A percentile compares a stretch with the other conserved stretches of the same genome.
Conservation (phyloP, 352 stramenopile genomes). For the Phytophthora pisi region DNA sequence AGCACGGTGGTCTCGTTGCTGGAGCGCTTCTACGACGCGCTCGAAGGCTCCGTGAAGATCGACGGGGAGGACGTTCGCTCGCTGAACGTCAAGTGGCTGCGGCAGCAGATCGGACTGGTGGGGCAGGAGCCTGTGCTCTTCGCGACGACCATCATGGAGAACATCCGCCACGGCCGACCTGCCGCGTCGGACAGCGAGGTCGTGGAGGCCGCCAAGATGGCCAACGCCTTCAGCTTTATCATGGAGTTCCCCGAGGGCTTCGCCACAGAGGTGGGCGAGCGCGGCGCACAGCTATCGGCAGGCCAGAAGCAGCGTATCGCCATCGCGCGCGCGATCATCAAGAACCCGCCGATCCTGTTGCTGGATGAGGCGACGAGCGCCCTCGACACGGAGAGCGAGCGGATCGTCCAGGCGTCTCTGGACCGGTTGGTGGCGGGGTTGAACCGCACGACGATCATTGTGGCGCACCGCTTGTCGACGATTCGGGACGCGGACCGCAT, state of each 20-base stretch:
- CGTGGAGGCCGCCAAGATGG: slow-evolving; percentile 60
- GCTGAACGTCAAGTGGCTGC: slow-evolving; percentile 73
- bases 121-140: slow-evolving; percentile 78
- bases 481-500: slow-evolving; percentile 95
- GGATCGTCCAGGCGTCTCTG: slow-evolving; percentile 82
- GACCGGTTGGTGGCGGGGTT: slow-evolving; percentile 50
- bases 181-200: slow-evolving; percentile 62
- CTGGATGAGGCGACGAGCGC: slow-evolving; percentile 92
- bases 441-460: slow-evolving; percentile 91
- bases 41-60: slow-evolving; percentile 42
- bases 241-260: slow-evolving; percentile 88
- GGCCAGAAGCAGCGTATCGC: slow-evolving; percentile 95
- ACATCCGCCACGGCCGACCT: slow-evolving; percentile 72
- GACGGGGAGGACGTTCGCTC: slow-evolving; percentile 63
- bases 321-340: slow-evolving; percentile 93
- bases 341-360: slow-evolving; percentile 87
- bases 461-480: slow-evolving; percentile 94
- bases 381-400: slow-evolving; percentile 83
- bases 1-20: slow-evolving; percentile 62
- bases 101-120: slow-evolving; percentile 86
- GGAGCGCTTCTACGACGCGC: slow-evolving; percentile 66
- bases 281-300: slow-evolving; percentile 87
- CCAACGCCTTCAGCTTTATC: slow-evolving; percentile 94
- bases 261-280: slow-evolving; percentile 89
- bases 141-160: slow-evolving; percentile 78